Evolutionary conservation across 2,329 filamentous ascomycete genomes (phyloP).

Genomic region (Trichoderma breve): DNA sequence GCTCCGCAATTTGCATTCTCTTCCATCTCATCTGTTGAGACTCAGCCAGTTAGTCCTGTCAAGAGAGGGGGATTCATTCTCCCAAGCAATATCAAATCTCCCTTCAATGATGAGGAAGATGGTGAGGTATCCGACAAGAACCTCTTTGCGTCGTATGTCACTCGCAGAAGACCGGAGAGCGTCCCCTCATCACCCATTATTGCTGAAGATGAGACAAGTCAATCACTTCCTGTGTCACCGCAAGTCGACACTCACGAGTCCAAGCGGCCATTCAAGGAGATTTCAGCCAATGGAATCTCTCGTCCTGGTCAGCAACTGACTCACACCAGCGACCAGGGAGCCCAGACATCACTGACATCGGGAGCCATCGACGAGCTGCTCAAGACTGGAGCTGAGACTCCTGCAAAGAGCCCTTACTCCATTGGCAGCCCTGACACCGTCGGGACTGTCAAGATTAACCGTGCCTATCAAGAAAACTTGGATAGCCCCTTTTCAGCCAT

Average conservation of each 20-base stretch:
- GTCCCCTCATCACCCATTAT: conserved; percentile 45
- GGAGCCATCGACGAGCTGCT: conserved; percentile 77
- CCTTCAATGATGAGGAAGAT: conserved; percentile 30
- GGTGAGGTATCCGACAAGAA: conserved; percentile 42
- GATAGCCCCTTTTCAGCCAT: conserved; percentile 42
- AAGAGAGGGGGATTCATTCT: conserved; percentile 58
- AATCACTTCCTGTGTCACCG: conserved; percentile 44
- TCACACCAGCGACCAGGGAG: conserved; percentile 65
- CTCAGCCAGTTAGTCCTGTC: conserved; percentile 45
- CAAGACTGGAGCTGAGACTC: conserved; percentile 38
- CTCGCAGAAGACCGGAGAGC: conserved; percentile 44
- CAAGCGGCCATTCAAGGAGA: conserved; percentile 58
- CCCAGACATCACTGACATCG: conserved; percentile 82
- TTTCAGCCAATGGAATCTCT: conserved; percentile 56
- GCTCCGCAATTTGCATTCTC: conserved; percentile 43
- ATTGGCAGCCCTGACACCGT: conserved; percentile 38
- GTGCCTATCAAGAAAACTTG: conserved; percentile 45
- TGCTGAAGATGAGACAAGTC: conserved; percentile 63
- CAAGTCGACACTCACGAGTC: conserved; percentile 52
- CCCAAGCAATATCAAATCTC: conserved; percentile 43
- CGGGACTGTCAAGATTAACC: conserved; percentile 44
- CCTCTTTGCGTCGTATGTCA: conserved; percentile 44
- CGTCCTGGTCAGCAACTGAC: conserved; percentile 37
- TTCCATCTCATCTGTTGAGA: conserved; percentile 45
- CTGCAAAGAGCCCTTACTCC: conserved; percentile 39